Base-by-base conservation (phyloP, 2,329 filamentous ascomycete species). In the Phoma sp. region DNA sequence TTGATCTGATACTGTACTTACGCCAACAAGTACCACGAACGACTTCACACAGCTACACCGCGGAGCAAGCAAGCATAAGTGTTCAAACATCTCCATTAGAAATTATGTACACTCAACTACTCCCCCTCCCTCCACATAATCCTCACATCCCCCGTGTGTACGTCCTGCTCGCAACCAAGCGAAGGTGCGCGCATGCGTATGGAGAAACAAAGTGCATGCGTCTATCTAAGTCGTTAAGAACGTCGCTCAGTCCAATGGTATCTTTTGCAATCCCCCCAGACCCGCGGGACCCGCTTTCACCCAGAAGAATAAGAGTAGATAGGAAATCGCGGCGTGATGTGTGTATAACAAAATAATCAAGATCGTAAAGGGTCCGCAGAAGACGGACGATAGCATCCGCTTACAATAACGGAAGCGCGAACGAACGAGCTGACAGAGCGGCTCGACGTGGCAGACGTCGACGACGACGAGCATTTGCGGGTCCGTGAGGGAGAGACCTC, bases 11-110 rank as follows among this genome's bases (percentile, higher is more conserved):
- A 1, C 2, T 18, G 2, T 18, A 18, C 18, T 18, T 18, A 18
- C 18, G 2, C n/a, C n/a, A 18, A 1, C 18, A 2, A 18, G 18
- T 2, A 18, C 18, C 18, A 18, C 1, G 18, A 18, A 1, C 18
- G 18, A 18, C 2, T 18, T 18, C 18, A 18, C 18, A 18, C 18
- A 18, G 18, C 18, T 18, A 18, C 18, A 18, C 18, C 18, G 18
- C 18, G 18, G 2, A 18, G 2, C 18, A 2, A 1, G 18, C 4
- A n/a, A 29, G n/a, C 4, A 41, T 7, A 11, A 7, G 13, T 41
- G 38, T 48, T 27, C 44, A 47, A 40, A 40, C 44, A 36, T 48
- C 14, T 54, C 13, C 9, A 54, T 54, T 54, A 54, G 35, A 54
- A 54, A 54, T 54, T 54, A 54, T 49, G 13, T 54, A 45, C 45